Evolutionary conservation across 148 eudicot genomes (phyloP).

Genomic region (Tetragonia tetragonoides): DNA sequence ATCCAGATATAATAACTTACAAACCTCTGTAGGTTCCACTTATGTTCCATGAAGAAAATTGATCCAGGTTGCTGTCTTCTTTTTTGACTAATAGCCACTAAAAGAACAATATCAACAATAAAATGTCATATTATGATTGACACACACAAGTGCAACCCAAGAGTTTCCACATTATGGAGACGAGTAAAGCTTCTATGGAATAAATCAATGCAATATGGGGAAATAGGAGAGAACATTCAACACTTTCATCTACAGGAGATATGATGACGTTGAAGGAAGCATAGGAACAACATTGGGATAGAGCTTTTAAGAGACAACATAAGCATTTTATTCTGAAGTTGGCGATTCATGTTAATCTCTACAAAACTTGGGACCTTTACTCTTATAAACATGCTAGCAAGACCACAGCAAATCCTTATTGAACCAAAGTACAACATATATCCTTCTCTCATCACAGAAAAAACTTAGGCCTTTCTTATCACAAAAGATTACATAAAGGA

Average conservation of each 20-base stretch:
- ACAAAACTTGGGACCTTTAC: neutral
- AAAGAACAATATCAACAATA: slow-evolving; percentile 32
- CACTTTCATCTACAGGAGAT: neutral
- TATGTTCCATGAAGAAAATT: slow-evolving; percentile 86
- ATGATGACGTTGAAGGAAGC: neutral
- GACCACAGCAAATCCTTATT: neutral
- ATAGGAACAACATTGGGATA: neutral
- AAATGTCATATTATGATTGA: slow-evolving; percentile 1
- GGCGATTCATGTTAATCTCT: neutral
- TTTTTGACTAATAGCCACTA: slow-evolving; percentile 89
- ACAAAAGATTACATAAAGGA: neutral
- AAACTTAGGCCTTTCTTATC: neutral
- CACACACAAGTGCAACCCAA: slow-evolving; percentile 1
- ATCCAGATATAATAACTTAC: slow-evolving; percentile 26
- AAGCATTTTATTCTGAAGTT: neutral
- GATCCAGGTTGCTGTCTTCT: slow-evolving; percentile 70
- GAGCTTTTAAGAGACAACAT: neutral
- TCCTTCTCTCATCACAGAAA: neutral
- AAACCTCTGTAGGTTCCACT: slow-evolving; percentile 96
- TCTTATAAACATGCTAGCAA: neutral
- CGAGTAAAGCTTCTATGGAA: slow-evolving; percentile 1
- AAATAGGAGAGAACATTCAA: neutral
- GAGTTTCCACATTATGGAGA: neutral
- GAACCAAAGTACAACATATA: neutral
- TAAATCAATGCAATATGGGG: no score